These are phyloP conservation scores for Calonectria honghensis DNA, from an alignment of 2,329 filamentous ascomycete genomes.

Conservation along the genomic window DNA sequence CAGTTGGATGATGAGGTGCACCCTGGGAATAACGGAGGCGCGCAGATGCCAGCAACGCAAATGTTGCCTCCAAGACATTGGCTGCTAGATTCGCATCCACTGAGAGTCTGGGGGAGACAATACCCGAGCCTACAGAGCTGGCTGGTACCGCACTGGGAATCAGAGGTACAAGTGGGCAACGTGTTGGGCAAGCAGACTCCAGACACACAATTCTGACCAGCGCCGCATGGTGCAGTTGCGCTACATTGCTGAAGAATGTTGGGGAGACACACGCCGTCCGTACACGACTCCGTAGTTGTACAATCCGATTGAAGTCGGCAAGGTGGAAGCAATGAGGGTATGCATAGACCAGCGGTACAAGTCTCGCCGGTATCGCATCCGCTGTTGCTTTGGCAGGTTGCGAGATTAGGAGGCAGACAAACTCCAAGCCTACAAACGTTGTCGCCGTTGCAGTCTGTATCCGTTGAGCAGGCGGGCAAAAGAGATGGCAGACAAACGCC, in stretches of 20 bases:
- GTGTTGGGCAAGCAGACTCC: constrained; percentile 30
- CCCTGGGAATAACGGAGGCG: constrained; percentile 23
- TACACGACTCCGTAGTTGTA: neutral
- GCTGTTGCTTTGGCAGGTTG: constrained; percentile 16
- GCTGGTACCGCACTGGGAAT: constrained; percentile 22
- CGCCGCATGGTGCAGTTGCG: neutral
- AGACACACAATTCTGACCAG: constrained; percentile 21
- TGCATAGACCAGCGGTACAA: constrained; percentile 29
- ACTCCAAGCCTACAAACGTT: constrained; percentile 31
- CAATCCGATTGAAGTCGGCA: constrained; percentile 22
- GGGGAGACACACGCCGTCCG: constrained; percentile 25
- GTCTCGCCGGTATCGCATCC: constrained; percentile 7
- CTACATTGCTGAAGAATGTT: constrained; percentile 23
- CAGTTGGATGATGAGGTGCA: constrained; percentile 28
- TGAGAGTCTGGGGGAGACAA: constrained; percentile 28
- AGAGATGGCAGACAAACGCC: constrained; percentile 28
- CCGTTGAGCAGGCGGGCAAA: constrained; percentile 21
- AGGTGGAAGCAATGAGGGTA: constrained; percentile 6
- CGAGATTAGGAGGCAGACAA: constrained; percentile 11
- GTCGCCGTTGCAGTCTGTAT: constrained; percentile 27
- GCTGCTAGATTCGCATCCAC: constrained; percentile 7
- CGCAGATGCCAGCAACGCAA: constrained; percentile 33
- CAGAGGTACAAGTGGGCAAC: constrained; percentile 24
- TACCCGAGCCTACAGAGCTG: constrained; percentile 36
- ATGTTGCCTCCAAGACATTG: constrained; percentile 25